These are phyloP conservation scores for Leishmania martiniquensis DNA, from an alignment of 208 protist species.

Conservation along the genomic window DNA sequence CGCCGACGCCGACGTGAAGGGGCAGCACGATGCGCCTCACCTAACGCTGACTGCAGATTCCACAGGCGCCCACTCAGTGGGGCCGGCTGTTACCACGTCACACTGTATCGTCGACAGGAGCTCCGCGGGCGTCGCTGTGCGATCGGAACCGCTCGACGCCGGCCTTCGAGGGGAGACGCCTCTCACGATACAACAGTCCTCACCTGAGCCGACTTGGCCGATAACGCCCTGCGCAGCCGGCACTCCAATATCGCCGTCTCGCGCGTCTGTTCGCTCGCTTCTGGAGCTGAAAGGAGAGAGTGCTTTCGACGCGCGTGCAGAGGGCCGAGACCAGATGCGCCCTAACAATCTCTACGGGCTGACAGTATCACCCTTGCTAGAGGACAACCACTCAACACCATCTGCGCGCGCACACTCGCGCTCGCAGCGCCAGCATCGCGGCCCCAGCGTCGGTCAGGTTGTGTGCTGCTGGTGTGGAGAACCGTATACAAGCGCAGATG, in stretches of 20 bases:
- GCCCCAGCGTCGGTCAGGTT: conserved; percentile 15
- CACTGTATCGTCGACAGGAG: neutral
- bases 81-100: neutral
- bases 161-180: neutral
- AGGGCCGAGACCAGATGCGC: neutral
- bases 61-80: neutral
- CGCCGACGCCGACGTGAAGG: neutral
- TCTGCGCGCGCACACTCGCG: neutral
- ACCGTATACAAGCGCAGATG: conserved; percentile 29
- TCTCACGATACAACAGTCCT: neutral
- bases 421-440: conserved; percentile 7
- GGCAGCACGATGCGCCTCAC: neutral
- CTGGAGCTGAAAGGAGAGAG: neutral
- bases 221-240: neutral
- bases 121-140: neutral
- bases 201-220: neutral
- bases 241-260: neutral
- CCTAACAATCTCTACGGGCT: neutral
- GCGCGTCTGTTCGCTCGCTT: neutral
- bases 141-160: neutral
- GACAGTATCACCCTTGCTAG: neutral
- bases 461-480: conserved; percentile 47
- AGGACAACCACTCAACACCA: neutral
- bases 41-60: neutral
- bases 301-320: neutral